Percentiles rank a stretch among this genome's conserved stretches.
Evolutionary conservation across 2,329 filamentous ascomycete species (phyloP).

Genomic region (Botrytis medusae): DNA sequence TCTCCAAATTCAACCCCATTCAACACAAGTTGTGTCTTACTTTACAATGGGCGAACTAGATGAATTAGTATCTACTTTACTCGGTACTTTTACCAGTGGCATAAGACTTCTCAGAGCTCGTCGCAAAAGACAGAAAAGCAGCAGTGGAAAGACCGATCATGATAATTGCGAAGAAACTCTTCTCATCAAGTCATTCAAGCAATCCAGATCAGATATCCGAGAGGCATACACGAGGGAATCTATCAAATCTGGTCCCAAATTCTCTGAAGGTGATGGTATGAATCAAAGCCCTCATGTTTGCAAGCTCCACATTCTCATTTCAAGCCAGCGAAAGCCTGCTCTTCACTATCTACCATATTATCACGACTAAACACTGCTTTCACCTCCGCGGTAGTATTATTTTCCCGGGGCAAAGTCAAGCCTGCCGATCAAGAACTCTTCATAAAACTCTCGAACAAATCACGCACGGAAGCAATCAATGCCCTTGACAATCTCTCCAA

Average conservation of each 20-base stretch:
- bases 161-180: slow-evolving; percentile 35
- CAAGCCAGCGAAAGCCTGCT: slow-evolving; percentile 34
- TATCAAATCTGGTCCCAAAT: slow-evolving; percentile 44
- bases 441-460: slow-evolving; percentile 48
- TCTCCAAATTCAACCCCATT: neutral
- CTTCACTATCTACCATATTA: slow-evolving; percentile 41
- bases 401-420: slow-evolving; percentile 40
- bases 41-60: slow-evolving; percentile 45
- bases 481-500: slow-evolving; percentile 50
- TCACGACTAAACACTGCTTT: slow-evolving; percentile 47
- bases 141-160: neutral
- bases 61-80: slow-evolving; percentile 46
- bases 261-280: slow-evolving; percentile 52
- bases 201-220: slow-evolving; percentile 41
- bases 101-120: slow-evolving; percentile 44
- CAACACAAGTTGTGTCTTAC: neutral
- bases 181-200: slow-evolving; percentile 41
- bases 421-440: slow-evolving; percentile 49
- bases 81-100: slow-evolving; percentile 47
- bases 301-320: slow-evolving; percentile 6
- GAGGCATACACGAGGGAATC: slow-evolving; percentile 46
- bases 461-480: slow-evolving; percentile 49
- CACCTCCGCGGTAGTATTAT: slow-evolving; percentile 43
- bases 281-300: neutral
- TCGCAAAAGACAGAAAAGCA: slow-evolving; percentile 33